Percentiles rank a stretch among this genome's conserved stretches.
Evolutionary conservation across 2,329 filamentous ascomycete species (phyloP).

Genomic region (Pseudonectria foliicola): DNA sequence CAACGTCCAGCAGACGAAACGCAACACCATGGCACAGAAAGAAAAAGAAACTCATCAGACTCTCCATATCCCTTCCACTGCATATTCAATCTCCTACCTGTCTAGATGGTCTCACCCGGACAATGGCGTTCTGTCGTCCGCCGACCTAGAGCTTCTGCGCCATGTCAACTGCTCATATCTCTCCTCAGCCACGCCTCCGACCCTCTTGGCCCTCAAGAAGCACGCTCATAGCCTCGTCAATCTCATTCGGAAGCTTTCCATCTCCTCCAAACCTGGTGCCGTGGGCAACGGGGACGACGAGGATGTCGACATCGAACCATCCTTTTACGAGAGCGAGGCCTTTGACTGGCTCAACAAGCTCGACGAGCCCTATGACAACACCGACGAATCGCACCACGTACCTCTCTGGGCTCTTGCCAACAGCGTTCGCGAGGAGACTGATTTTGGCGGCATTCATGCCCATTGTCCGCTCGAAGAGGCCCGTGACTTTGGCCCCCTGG

Average conservation of each 20-base stretch:
- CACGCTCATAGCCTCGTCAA: slow-evolving; percentile 51
- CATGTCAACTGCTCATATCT: slow-evolving; percentile 53
- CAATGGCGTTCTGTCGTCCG: slow-evolving; percentile 12
- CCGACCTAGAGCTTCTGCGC: slow-evolving; percentile 19
- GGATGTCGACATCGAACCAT: slow-evolving; percentile 20
- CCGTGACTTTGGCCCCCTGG: slow-evolving; percentile 12
- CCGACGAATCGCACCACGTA: slow-evolving; percentile 39
- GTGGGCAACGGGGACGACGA: slow-evolving; percentile 10
- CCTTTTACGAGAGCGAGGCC: slow-evolving; percentile 38
- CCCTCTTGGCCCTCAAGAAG: slow-evolving; percentile 50
- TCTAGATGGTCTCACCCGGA: slow-evolving; percentile 19
- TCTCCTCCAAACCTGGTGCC: slow-evolving; percentile 25
- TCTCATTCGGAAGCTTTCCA: slow-evolving; percentile 42
- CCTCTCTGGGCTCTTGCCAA: slow-evolving; percentile 42
- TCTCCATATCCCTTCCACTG: slow-evolving; percentile 17
- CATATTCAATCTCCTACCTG: slow-evolving; percentile 20
- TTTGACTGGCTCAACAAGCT: slow-evolving; percentile 53
- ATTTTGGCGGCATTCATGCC: slow-evolving; percentile 33
- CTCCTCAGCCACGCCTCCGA: slow-evolving; percentile 46
- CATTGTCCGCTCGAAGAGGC: slow-evolving; percentile 38
- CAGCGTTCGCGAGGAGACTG: slow-evolving; percentile 35
- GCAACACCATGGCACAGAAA: slow-evolving; percentile 2
- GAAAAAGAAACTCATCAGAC: slow-evolving; percentile 1
- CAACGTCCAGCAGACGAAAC: too few relatives aligned
- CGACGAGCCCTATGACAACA: slow-evolving; percentile 38